Percentiles rank a stretch among this genome's conserved stretches.
phyloP scores from a whole-genome alignment of 148 eudicot species.

The Vaccinium myrtillus region DNA sequence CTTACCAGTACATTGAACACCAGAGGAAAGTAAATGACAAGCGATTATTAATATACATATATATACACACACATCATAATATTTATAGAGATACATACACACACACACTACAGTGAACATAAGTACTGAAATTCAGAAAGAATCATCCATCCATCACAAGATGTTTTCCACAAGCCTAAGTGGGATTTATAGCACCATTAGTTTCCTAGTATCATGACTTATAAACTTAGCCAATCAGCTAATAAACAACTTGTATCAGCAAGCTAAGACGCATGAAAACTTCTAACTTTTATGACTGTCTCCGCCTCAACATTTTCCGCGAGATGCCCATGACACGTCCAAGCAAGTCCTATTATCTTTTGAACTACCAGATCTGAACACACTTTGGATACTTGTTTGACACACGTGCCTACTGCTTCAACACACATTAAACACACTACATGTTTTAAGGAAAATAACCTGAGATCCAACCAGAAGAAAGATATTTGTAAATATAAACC shows the following conservation, averaged over 20 bases:
- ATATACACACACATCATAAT: too few species aligned
- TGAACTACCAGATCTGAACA: too few species aligned
- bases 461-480: too few species aligned
- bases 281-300: background rate
- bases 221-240: background rate
- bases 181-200: background rate
- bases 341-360: too few species aligned
- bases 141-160: background rate
- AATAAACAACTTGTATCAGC: background rate
- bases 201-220: background rate
- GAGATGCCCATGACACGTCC: too few species aligned
- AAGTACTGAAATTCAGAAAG: background rate
- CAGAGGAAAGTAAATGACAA: background rate
- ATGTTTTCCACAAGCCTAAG: background rate
- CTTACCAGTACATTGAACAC: background rate
- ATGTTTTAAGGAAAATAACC: too few species aligned
- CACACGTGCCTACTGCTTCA: too few species aligned
- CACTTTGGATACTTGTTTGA: too few species aligned
- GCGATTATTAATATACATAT: background rate
- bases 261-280: background rate
- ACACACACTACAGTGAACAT: background rate
- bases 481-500: too few species aligned
- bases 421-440: too few species aligned
- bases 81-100: too few species aligned
- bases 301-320: too few species aligned